phyloP scores from a whole-genome alignment of 768 basidiomycete genomes.

The Leccinum broughii region DNA sequence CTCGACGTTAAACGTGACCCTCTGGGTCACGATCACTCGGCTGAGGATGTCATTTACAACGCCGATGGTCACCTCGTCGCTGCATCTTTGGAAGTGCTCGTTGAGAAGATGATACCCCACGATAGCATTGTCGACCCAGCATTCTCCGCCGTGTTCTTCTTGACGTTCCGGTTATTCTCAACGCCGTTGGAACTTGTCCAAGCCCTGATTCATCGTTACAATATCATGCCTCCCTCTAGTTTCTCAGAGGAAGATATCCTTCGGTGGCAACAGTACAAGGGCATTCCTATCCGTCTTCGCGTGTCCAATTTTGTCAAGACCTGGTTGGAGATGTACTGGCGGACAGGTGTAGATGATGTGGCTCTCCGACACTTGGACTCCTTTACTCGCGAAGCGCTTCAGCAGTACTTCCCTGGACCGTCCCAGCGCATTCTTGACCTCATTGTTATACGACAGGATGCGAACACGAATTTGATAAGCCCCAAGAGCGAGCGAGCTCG shows the following conservation, averaged over 20 bases:
- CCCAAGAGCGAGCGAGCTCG: slow-evolving; percentile 65
- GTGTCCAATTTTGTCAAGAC: slow-evolving; percentile 91
- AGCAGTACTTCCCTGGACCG: slow-evolving; percentile 62
- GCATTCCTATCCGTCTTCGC: slow-evolving; percentile 85
- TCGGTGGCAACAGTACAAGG: slow-evolving; percentile 85
- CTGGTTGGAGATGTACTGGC: slow-evolving; percentile 94
- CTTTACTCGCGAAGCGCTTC: slow-evolving; percentile 64
- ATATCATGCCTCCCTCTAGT: slow-evolving; percentile 64
- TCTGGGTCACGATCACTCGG: slow-evolving; percentile 71
- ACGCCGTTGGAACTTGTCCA: slow-evolving; percentile 75
- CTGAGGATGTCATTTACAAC: slow-evolving; percentile 88
- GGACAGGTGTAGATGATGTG: slow-evolving; percentile 66
- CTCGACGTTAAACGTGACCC: slow-evolving; percentile 38
- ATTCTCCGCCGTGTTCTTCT: slow-evolving; percentile 88
- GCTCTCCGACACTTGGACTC: slow-evolving; percentile 56
- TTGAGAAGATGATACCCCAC: slow-evolving; percentile 98
- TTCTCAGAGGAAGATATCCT: slow-evolving; percentile 60
- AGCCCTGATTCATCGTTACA: slow-evolving; percentile 79
- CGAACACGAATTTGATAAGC: slow-evolving; percentile 48
- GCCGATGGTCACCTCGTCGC: slow-evolving; percentile 88
- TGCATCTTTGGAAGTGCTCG: slow-evolving; percentile 82
- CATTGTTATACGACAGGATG: slow-evolving; percentile 53
- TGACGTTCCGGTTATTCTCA: slow-evolving; percentile 92
- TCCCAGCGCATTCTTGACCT: slow-evolving; percentile 74
- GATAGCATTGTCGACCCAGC: slow-evolving; percentile 86